Percentiles rank a stretch among this genome's conserved stretches.
Conservation (phyloP, 2,329 filamentous ascomycete genomes). For the Cadophora sp. region DNA sequence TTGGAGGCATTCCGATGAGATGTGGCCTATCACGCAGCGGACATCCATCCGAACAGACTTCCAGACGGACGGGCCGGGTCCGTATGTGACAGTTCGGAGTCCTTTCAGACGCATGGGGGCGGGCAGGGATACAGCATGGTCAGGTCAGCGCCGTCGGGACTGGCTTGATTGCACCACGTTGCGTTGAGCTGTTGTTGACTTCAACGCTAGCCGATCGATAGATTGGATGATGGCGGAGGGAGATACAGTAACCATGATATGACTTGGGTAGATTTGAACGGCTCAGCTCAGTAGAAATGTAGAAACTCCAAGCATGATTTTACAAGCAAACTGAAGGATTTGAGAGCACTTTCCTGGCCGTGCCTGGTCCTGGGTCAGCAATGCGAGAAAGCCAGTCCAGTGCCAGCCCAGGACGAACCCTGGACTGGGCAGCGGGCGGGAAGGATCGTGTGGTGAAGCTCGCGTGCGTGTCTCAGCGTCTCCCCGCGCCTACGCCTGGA, state of each 20-base stretch:
- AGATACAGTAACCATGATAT: not conserved
- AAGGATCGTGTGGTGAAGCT: not conserved
- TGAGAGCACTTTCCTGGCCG: not conserved
- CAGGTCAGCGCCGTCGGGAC: slow-evolving; percentile 10
- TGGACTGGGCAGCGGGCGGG: not conserved
- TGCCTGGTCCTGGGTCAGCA: not conserved
- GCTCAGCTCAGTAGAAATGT: not conserved
- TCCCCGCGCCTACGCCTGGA: not conserved
- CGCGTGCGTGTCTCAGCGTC: not conserved
- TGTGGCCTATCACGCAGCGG: slow-evolving; percentile 17
- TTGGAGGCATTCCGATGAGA: slow-evolving; percentile 16
- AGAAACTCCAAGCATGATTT: not conserved
- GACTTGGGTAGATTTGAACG: too few species aligned
- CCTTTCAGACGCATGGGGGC: slow-evolving; percentile 5
- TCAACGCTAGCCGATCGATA: not conserved
- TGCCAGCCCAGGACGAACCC: not conserved
- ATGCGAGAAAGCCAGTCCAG: not conserved
- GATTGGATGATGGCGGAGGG: not conserved
- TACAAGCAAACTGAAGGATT: not conserved
- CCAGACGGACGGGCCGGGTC: slow-evolving; percentile 11
- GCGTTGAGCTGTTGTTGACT: not conserved
- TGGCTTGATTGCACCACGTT: not conserved
- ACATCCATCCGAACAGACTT: slow-evolving; percentile 1
- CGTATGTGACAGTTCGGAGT: slow-evolving; percentile 12
- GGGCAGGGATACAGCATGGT: not conserved